Evolutionary conservation across 371 early-diverging fungal genomes (phyloP), one percentile per base, ranked within the genome.

Genomic region (Blakeslea trispora): DNA sequence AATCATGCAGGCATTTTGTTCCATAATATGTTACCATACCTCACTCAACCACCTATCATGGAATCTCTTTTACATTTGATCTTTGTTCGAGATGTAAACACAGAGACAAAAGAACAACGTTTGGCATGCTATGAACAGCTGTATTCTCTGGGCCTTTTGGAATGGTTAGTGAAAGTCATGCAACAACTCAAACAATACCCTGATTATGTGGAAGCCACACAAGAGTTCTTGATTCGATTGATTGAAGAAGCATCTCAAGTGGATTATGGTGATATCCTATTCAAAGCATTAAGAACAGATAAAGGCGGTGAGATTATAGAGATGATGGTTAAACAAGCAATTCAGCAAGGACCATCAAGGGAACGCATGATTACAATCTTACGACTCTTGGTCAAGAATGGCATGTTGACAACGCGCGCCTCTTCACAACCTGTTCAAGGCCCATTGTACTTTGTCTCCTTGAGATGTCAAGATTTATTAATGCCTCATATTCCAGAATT

Each of bases 191-290:
- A 61, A 53, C 52, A 51, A 7, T 31, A 50, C 50, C 64, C 68
- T 11, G 55, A 44, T 1, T 71, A 64, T 53, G 55, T 65, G 3
- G 68, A 63, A 28, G 66, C 69, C 18, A 45, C 66, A 13, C 58
- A 65, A 37, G 74, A 77, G 31, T 59, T 77, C 18, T 53, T 74
- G 21, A n/a, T 72, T 15, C 64, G 78, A 13, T 47, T 72, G 2
- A 66, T 77, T 32, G 78, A 74, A 55, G 78, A 77, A 50, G 63
- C 66, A 13, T 70, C 71, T 4, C 70, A 72, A 34, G 64, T 68
- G 15, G 74, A 77, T 18, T 52, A 66, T 52, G 58, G 72, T 9
- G 63, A 69, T 57, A 21, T 61, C 1, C 17, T 77, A 10, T 60
- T 77, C 21, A 55, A 47, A 50, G 46, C 64, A 14, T 18, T 67